Conservation (phyloP, 495 filamentous ascomycete species). For the Patellaria atrata region DNA sequence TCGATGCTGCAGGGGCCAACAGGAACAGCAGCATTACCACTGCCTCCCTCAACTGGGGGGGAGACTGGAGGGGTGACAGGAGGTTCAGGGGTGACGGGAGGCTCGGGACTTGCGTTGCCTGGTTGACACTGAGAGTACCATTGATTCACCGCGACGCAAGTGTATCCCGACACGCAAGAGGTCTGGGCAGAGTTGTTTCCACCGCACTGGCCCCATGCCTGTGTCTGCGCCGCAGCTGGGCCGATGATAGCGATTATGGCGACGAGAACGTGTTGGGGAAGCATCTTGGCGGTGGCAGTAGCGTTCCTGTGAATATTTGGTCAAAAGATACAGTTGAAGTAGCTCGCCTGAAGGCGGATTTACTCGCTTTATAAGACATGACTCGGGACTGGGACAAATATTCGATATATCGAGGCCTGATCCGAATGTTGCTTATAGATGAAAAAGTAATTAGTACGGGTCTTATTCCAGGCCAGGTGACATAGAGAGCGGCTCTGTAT, state of each 20-base stretch:
- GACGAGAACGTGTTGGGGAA: not conserved
- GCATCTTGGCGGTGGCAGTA: not conserved
- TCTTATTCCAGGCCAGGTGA: too few species aligned
- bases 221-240: too few species aligned
- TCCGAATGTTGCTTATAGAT: too few species aligned
- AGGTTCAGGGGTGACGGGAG: not conserved
- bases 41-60: not conserved
- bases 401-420: too few species aligned
- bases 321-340: not conserved
- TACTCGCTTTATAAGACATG: too few species aligned
- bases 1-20: slow-evolving; percentile 5
- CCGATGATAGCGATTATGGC: not conserved
- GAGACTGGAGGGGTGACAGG: not conserved
- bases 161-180: slow-evolving; percentile 1
- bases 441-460: too few species aligned
- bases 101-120: not conserved
- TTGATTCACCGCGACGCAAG: not conserved
- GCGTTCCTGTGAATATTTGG: too few species aligned
- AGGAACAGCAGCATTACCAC: not conserved
- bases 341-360: too few species aligned
- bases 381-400: too few species aligned
- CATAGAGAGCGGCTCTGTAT: too few species aligned
- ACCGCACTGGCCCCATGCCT: slow-evolving; percentile 7
- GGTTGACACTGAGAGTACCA: slow-evolving; percentile 8
- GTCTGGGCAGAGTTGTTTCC: slow-evolving; percentile 3